Evolutionary conservation across 225 moss, liverwort and hornwort genomes (phyloP).

Genomic region (Marchantia polymorpha): DNA sequence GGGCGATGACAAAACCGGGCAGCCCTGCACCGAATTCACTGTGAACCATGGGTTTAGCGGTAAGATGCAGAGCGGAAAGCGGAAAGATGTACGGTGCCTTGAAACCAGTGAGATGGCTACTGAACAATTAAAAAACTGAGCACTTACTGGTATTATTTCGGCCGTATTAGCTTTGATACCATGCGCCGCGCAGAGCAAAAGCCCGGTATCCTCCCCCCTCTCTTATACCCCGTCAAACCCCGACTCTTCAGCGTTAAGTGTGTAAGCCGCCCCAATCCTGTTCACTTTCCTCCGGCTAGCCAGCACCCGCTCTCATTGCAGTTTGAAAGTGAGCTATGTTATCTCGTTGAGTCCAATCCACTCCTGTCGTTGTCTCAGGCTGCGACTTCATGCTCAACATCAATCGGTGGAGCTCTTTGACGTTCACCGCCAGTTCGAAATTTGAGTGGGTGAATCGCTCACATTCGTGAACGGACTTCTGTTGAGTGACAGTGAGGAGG

Average conservation of each 20-base stretch:
- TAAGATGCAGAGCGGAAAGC: no score
- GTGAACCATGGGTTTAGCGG: background rate
- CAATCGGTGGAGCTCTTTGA: no score
- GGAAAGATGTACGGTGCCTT: background rate
- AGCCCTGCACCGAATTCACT: background rate
- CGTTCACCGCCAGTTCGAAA: no score
- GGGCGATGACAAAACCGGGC: constrained; percentile 3
- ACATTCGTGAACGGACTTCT: no score
- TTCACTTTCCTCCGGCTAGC: background rate
- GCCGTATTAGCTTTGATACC: constrained; percentile 18
- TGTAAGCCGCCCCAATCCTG: background rate
- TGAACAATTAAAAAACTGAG: background rate
- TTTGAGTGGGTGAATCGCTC: no score
- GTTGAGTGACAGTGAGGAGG: no score
- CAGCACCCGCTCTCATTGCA: background rate
- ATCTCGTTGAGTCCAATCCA: no score
- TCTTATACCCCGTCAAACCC: no score
- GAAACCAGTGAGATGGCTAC: background rate
- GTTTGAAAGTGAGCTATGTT: no score
- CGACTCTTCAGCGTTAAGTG: background rate
- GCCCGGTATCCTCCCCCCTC: background rate
- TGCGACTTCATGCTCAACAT: no score
- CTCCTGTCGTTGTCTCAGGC: no score
- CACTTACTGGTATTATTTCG: constrained; percentile 2
- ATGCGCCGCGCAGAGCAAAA: constrained; percentile 8